Percentiles rank a stretch among this genome's conserved stretches.
Conservation (phyloP, 805 yeast species). For the Saccharomycopsis fibuligera region DNA sequence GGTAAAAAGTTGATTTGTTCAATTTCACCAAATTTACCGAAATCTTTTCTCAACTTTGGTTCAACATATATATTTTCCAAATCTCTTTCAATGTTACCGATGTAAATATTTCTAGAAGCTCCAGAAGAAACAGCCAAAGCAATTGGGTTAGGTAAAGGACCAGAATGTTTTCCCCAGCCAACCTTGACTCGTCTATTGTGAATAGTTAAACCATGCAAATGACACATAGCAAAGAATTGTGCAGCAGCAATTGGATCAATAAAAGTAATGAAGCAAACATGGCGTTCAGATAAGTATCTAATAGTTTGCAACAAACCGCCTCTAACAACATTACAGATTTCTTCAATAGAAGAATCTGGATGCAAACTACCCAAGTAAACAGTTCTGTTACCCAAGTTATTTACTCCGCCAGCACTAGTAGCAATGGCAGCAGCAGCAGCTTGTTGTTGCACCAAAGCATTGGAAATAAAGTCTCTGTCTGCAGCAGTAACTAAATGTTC, state of each 20-base stretch:
- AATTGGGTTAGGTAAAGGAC: conserved; percentile 81
- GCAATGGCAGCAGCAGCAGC: conserved; percentile 98
- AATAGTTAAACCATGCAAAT: conserved; percentile 79
- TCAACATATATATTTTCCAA: conserved; percentile 39
- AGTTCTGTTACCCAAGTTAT: conserved; percentile 87
- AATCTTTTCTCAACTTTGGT: conserved; percentile 60
- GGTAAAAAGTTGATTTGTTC: conserved; percentile 88
- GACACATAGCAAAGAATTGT: conserved; percentile 92
- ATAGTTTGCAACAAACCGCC: conserved; percentile 89
- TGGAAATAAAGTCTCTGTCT: conserved; percentile 50
- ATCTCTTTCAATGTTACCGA: conserved; percentile 61
- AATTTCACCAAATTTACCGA: conserved; percentile 82
- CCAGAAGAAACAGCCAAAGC: conserved; percentile 89
- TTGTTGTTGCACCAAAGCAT: conserved; percentile 82
- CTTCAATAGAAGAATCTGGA: conserved; percentile 82
- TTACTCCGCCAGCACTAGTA: conserved; percentile 88
- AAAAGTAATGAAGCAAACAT: conserved; percentile 90
- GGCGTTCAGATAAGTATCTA: conserved; percentile 74
- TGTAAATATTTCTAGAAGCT: conserved; percentile 87
- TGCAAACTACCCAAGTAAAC: conserved; percentile 88
- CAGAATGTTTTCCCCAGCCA: conserved; percentile 98
- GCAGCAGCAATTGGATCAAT: conserved; percentile 97
- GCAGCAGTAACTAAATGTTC: conserved; percentile 73
- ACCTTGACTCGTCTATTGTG: conserved; percentile 83
- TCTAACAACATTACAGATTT: conserved; percentile 90